Conservation (phyloP, 106 monocot genomes). For the Narthecium ossifragum region DNA sequence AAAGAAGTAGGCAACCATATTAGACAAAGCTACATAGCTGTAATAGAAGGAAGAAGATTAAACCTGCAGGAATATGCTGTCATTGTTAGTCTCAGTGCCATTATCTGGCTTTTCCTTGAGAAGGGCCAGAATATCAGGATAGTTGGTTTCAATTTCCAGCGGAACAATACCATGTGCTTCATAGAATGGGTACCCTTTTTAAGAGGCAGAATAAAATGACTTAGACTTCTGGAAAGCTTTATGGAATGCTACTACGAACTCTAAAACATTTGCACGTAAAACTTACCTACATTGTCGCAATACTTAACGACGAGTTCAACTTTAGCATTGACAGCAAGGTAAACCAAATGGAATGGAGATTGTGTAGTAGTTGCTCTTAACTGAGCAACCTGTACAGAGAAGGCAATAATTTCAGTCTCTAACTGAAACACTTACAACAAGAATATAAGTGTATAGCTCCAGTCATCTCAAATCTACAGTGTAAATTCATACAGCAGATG, state of each 20-base stretch:
- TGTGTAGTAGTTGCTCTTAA: slow-evolving; percentile 41
- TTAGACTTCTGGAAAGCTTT: too few relatives aligned
- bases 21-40: not conserved
- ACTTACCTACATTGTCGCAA: slow-evolving; percentile 76
- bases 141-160: slow-evolving; percentile 71
- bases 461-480: too few relatives aligned
- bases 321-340: slow-evolving; percentile 51
- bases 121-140: slow-evolving; percentile 68
- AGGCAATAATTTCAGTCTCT: slow-evolving; percentile 1
- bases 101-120: slow-evolving; percentile 22
- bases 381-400: slow-evolving; percentile 64
- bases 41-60: not conserved
- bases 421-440: too few relatives aligned
- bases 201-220: too few relatives aligned
- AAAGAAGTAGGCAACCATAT: too few relatives aligned
- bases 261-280: too few relatives aligned
- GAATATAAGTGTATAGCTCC: too few relatives aligned
- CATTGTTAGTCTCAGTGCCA: slow-evolving; percentile 19
- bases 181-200: slow-evolving; percentile 64
- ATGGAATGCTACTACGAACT: too few relatives aligned
- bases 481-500: too few relatives aligned
- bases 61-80: slow-evolving; percentile 56
- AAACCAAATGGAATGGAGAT: slow-evolving; percentile 34
- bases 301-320: slow-evolving; percentile 57
- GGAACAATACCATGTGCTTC: slow-evolving; percentile 74